Base-by-base conservation (phyloP, 2,329 filamentous ascomycete species). In the Calonectria leucothoes region DNA sequence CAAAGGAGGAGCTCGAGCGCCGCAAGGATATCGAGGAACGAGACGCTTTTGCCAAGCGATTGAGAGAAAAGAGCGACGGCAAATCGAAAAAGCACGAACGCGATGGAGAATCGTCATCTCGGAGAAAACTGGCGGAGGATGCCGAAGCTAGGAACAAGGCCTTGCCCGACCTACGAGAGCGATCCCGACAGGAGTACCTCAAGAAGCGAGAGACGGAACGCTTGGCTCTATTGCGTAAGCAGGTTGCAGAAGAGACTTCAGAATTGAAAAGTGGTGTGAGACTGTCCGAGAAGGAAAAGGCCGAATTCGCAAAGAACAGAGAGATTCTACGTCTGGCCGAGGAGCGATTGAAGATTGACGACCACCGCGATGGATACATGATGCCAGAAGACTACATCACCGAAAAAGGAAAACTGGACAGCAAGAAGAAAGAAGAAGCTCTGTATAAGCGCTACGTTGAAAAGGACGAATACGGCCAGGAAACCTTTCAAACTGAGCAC, bases 361-460 rank as follows among this genome's bases (percentile, higher is more conserved):
- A 98, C 78, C 93, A 98, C 83, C 91, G 93, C 25, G 96, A 98
- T 86, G 96, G 96, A 2, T 99, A 98, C 85, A 90, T 93, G 77
- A 93, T 99, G 87, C 97, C 96, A 0, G 96, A 98, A 76, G 95
- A 98, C 82, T 98, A 98, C 82, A 96, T 98, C 75, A 98, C 94
- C 0, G 95, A 97, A 82, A 96, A 96, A 84, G 95, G 95, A 27
- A 97, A 97, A 81, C 93, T 98, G 75, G 94, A 98, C 82, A 90
- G 90, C 78, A 95, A 94, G 82, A 94, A 94, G 82, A 98, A 98
- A 83, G 92, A 97, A 75, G 94, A 97, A 29, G 95, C 94, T 0
- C 89, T 99, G 14, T 98, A 98, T 85, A 96, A 95, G 83, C 92
- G 96, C 65, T 96, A 98, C 78, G 93, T 98, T 4, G 96, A 98